Base-by-base conservation (phyloP, 2,329 filamentous ascomycete genomes). In the Aspergillus arachidicola region DNA sequence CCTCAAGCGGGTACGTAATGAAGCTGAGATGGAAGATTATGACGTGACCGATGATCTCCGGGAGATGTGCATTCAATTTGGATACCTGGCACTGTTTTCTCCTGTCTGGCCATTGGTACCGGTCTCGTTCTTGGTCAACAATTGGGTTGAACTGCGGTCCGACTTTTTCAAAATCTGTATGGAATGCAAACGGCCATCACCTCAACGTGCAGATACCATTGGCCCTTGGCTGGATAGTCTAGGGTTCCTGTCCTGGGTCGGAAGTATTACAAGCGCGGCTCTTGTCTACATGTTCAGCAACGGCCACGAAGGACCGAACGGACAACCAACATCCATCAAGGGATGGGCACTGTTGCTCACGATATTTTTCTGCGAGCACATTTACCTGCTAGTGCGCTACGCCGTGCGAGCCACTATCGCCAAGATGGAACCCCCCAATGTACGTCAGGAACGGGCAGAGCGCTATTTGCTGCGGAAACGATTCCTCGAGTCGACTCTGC, bases 151-250 rank as follows among this genome's bases (percentile, higher is more conserved):
- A 76, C 87, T 98, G 51, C 91, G 95, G 43, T 93, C 92, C 1
- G 95, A 99, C 75, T 94, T 95, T 3, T 86, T 97, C 80, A 99
- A 99, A 79, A 98, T 99, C 72, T 94, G 94, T 68, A 85, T 93
- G 64, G 91, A 94, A 77, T 94, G 92, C 84, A 91, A 94, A 71
- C 88, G 95, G 4, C 95, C 95, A 0, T 93, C 91, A 41, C 95
- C 95, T 1, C 92, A 91, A 85, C 88, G 95, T 60, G 89, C 92
- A 2, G 95, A 99, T 78, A 96, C 92, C 0, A 99, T 99, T 69
- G 95, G 95, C 0, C 94, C 95, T 1, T 99, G 95, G 95, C 84
- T 99, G 10, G 89, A 94, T 69, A 90, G 91, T 2, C 84, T 99
- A 2, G 90, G 89, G 11, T 97, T 99, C 78, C 82, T 99, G 16